phyloP scores from a whole-genome alignment of 2,329 filamentous ascomycete species.

The Aspergillus sp. region DNA sequence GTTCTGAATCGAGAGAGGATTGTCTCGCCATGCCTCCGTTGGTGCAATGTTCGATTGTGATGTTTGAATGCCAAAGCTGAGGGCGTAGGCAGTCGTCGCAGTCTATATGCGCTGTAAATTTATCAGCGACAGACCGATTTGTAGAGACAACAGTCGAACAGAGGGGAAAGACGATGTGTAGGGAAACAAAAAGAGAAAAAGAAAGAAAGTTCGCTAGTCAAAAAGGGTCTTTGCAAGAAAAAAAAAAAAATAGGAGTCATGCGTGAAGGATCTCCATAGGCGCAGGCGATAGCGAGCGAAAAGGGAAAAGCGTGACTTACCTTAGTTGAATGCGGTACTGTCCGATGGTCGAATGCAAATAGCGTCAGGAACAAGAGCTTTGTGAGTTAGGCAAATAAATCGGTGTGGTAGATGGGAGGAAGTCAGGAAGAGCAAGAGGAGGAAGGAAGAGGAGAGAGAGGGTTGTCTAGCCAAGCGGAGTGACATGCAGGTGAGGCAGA shows the following conservation, averaged over 20 bases:
- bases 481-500: slow-evolving; percentile 12
- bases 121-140: not conserved
- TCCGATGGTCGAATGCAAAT: not conserved
- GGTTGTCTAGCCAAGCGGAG: not conserved
- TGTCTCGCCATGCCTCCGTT: slow-evolving; percentile 35
- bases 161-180: not conserved
- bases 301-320: not conserved
- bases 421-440: not conserved
- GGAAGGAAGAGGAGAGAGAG: not conserved
- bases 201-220: not conserved
- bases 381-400: not conserved
- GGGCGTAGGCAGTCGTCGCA: not conserved
- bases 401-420: not conserved
- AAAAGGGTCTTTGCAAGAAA: not conserved
- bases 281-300: not conserved
- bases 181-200: not conserved
- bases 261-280: not conserved
- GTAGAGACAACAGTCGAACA: not conserved
- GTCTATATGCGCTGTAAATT: not conserved
- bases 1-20: slow-evolving; percentile 53
- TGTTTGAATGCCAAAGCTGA: too few species aligned
- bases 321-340: not conserved
- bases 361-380: not conserved
- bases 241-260: not conserved
- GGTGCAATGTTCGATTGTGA: not conserved